phyloP scores from a whole-genome alignment of 345 rosid genomes.

The Nephelium lappaceum region DNA sequence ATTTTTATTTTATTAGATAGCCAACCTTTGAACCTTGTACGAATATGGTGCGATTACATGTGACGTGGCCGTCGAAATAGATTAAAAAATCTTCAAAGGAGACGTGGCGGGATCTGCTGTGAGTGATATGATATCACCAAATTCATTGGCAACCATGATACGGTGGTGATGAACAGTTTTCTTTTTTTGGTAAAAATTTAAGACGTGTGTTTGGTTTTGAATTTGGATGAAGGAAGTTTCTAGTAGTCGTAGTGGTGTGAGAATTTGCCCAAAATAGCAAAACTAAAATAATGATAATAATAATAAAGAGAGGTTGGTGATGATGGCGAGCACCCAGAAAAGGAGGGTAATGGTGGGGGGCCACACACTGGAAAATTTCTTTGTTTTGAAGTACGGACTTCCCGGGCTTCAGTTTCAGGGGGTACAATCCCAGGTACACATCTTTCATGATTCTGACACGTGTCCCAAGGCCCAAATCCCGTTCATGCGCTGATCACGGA shows the following conservation, averaged over 20 bases:
- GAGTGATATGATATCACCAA: background rate
- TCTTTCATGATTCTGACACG: slow-evolving; percentile 5
- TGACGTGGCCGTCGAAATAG: background rate
- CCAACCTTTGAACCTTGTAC: too few species aligned
- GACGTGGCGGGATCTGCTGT: too few species aligned
- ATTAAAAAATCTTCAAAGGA: too few species aligned
- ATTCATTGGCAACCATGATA: background rate
- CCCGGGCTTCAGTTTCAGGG: background rate
- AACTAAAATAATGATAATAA: background rate
- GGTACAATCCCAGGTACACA: background rate
- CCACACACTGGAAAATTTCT: background rate
- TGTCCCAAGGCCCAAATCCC: slow-evolving; percentile 9
- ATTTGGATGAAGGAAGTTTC: background rate
- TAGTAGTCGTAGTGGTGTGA: background rate
- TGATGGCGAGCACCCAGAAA: background rate
- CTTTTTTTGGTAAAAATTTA: too few species aligned
- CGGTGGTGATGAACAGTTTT: too few species aligned
- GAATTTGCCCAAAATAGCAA: slow-evolving; percentile 21
- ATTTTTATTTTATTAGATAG: too few species aligned
- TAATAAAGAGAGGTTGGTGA: too few species aligned
- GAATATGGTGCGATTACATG: background rate
- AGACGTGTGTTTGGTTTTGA: too few species aligned
- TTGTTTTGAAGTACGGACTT: slow-evolving; percentile 2
- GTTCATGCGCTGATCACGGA: background rate
- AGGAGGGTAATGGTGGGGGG: background rate